Evolutionary conservation across 768 basidiomycete species (phyloP), one percentile per base, ranked within the genome.

Genomic region (Trametes cingulata): DNA sequence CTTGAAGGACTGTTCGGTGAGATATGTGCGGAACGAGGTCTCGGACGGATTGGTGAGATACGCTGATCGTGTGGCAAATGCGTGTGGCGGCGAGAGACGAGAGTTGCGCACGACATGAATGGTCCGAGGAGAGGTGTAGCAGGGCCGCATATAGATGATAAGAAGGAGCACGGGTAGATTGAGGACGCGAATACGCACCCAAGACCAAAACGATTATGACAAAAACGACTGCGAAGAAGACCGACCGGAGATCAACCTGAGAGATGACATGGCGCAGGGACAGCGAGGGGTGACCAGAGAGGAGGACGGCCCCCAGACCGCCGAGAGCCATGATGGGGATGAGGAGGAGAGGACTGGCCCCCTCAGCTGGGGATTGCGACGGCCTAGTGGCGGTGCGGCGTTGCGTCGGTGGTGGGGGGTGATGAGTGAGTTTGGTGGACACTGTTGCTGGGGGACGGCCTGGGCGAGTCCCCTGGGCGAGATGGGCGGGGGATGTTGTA

Each of bases 1-100:
- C 52, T 95, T 91, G 73, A 99, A 98, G 24, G 94, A 95, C 70
- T 92, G 91, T 70, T 97, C 95, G n/a, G 95, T 98, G 66, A 98
- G 87, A 76, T 93, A 95, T 19, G 93, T 81, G 52, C 95, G 87
- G 75, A 99, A 98, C 7, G 94, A 94, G 47, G 87, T 87, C 75
- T 98, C 95, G 56, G 89, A 86, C 22, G 96, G 96, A 74, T 98
- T 98, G 35, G 94, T 93, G 71, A 95, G 84, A 78, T 94, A 94
- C 48, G 95, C 96, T 98, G 77, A 43, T 61, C 59, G 52, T 64
- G 57, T 37, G 47, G 56, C 53, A 29, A 60, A 42, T 24, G 48
- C 52, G 46, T 42, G 39, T 47, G 63, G 29, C 29, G 10, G 29
- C 59, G 49, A 45, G 27, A 45, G 22, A 15, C 5, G 9, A 35